A percentile compares a stretch with the other conserved stretches of the same genome.
Evolutionary conservation across 306 rosid species (phyloP).

Genomic region (Quercus berberidifolia): DNA sequence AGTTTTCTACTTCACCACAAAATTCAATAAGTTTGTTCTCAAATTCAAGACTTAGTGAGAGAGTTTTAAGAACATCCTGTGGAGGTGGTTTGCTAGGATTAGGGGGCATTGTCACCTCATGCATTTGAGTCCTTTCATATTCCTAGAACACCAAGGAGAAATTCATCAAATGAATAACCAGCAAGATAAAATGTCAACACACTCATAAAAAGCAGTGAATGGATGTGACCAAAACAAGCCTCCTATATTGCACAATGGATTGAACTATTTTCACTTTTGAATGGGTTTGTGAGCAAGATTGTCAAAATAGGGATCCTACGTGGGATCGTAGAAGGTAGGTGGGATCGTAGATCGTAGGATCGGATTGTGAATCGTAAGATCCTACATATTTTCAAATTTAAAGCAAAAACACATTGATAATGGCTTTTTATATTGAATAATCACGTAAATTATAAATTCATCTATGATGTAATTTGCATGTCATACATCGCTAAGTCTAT

Average conservation of each 20-base stretch:
- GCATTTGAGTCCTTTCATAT: slow-evolving; percentile 56
- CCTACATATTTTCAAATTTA: too few relatives aligned
- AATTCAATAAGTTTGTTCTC: slow-evolving; percentile 43
- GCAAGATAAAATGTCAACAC: slow-evolving; percentile 6
- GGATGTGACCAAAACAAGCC: slow-evolving; percentile 27
- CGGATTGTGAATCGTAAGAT: too few relatives aligned
- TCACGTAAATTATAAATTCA: too few relatives aligned
- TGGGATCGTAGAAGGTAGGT: too few relatives aligned
- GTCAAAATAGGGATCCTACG: too few relatives aligned
- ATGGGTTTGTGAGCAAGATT: slow-evolving; percentile 50
- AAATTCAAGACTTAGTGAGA: slow-evolving; percentile 54
- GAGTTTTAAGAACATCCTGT: slow-evolving; percentile 60
- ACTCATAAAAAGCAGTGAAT: slow-evolving; percentile 9
- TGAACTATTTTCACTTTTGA: slow-evolving; percentile 62
- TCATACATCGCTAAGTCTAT: too few relatives aligned
- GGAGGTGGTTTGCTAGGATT: slow-evolving; percentile 71
- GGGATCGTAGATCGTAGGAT: too few relatives aligned
- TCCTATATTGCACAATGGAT: fast-evolving
- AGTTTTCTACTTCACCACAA: slow-evolving; percentile 39
- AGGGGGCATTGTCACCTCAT: slow-evolving; percentile 37
- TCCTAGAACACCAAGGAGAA: slow-evolving; percentile 46
- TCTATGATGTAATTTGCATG: too few relatives aligned
- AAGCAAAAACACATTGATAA: too few relatives aligned
- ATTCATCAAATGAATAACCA: slow-evolving; percentile 17
- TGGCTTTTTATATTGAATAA: too few relatives aligned